Conservation (phyloP, 441 rosid species). For the Gossypium gossypioides region DNA sequence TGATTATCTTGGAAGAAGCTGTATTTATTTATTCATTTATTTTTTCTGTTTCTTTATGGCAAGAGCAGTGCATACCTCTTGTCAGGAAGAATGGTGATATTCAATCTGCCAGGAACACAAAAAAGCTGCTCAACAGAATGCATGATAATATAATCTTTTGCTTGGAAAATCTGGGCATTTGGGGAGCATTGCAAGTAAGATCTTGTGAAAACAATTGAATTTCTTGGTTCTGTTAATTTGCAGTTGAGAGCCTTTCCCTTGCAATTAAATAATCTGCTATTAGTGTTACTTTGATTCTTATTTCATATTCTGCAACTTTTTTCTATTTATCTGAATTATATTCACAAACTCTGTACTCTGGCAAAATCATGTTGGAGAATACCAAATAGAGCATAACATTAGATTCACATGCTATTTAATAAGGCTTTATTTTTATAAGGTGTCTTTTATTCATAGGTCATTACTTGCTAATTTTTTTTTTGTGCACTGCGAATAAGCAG, state of each 20-base stretch:
- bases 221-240: conserved; percentile 13
- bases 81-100: conserved; percentile 37
- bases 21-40: not conserved
- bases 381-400: not conserved
- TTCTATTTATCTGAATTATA: not conserved
- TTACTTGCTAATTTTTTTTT: not conserved
- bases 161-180: conserved; percentile 70
- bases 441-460: not conserved
- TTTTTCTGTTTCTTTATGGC: conserved; percentile 18
- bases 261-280: not conserved
- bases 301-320: conserved; percentile 1
- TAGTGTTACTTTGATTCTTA: not conserved
- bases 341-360: not conserved
- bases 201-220: conserved; percentile 15
- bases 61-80: conserved; percentile 58
- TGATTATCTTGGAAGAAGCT: conserved; percentile 17
- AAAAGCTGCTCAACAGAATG: conserved; percentile 45
- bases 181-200: conserved; percentile 76
- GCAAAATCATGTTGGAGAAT: not conserved
- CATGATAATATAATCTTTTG: conserved; percentile 63
- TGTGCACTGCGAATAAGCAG: not conserved
- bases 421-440: not conserved
- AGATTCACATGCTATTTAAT: not conserved
- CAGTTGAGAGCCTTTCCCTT: not conserved
- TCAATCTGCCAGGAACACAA: conserved; percentile 46